Conservation (phyloP, 768 basidiomycete genomes). For the Peribolospora kevripleyi region DNA sequence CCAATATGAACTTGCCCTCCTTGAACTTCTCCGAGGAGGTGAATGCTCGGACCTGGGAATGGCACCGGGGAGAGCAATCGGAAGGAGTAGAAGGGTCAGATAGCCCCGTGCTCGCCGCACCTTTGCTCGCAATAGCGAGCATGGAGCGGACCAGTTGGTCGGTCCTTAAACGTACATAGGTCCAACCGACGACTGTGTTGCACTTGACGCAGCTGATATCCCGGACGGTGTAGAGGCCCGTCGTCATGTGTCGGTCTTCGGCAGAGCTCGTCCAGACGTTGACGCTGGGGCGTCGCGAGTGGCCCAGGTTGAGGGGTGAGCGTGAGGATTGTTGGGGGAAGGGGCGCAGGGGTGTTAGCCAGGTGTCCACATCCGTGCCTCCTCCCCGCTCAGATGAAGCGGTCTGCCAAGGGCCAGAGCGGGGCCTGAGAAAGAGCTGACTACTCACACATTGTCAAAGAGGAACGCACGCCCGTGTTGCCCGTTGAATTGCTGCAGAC, state of each 20-base stretch:
- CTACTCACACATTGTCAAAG: slow-evolving; percentile 69
- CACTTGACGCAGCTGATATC: slow-evolving; percentile 91
- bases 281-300: slow-evolving; percentile 31
- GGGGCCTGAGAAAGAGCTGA: background rate
- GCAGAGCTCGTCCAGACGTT: slow-evolving; percentile 77
- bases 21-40: slow-evolving; percentile 87
- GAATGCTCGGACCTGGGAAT: slow-evolving; percentile 62
- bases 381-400: too few relatives aligned
- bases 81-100: background rate
- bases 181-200: slow-evolving; percentile 70
- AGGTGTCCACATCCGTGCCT: background rate
- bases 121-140: background rate
- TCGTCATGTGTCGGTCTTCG: slow-evolving; percentile 84
- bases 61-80: background rate
- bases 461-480: slow-evolving; percentile 89
- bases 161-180: slow-evolving; percentile 47
- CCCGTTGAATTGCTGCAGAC: slow-evolving; percentile 68
- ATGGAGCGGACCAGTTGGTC: background rate
- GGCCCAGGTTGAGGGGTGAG: background rate
- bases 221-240: slow-evolving; percentile 82
- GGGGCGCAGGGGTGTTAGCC: background rate
- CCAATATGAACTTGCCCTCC: slow-evolving; percentile 93
- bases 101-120: background rate
- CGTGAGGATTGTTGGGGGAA: background rate
- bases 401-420: background rate